Percentiles rank a stretch among this genome's conserved stretches.
Evolutionary conservation across 805 yeast genomes (phyloP).

Genomic region (Schwanniomyces pseudopolymorphus): DNA sequence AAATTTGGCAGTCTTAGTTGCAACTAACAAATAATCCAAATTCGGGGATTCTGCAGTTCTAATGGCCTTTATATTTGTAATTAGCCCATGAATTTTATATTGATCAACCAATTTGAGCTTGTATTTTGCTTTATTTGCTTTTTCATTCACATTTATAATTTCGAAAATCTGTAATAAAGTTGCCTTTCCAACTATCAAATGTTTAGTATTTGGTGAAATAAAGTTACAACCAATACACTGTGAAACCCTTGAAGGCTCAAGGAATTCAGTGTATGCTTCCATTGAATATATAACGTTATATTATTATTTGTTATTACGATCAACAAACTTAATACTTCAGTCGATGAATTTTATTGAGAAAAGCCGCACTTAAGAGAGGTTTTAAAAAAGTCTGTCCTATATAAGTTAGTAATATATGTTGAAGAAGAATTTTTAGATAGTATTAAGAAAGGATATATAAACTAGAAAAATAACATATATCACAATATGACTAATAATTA

Average conservation of each 20-base stretch:
- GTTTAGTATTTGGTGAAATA: conserved; percentile 43
- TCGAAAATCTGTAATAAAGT: conserved; percentile 64
- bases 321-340: background rate
- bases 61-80: conserved; percentile 56
- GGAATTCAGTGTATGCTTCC: conserved; percentile 79
- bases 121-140: conserved; percentile 19
- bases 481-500: no score
- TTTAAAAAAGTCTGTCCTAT: background rate
- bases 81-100: conserved; percentile 67
- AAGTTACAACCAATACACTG: conserved; percentile 56
- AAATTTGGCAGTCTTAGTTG: conserved; percentile 74
- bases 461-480: no score
- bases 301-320: conserved; percentile 4
- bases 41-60: conserved; percentile 46
- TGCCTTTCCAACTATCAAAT: conserved; percentile 69
- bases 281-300: conserved; percentile 32
- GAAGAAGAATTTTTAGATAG: background rate
- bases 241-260: conserved; percentile 74
- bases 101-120: conserved; percentile 51
- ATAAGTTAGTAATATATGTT: background rate
- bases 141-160: conserved; percentile 24
- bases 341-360: background rate
- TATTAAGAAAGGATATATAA: no score
- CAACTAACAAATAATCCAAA: conserved; percentile 60
- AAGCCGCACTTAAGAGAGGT: conserved; percentile 11